Conservation (phyloP, 306 rosid species). For the Trifolium subterraneum region DNA sequence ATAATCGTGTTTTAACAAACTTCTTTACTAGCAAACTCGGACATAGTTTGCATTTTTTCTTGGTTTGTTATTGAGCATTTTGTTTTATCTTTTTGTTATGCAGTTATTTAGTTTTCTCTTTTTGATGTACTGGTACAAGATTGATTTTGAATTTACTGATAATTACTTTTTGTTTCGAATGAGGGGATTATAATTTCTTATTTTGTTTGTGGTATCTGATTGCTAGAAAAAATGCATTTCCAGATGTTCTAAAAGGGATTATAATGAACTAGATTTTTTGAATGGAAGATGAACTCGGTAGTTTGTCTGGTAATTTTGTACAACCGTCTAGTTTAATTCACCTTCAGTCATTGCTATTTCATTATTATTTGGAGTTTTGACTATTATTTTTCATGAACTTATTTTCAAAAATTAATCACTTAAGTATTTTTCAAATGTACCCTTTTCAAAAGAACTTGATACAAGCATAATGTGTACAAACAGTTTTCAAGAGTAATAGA, state of each 20-base stretch:
- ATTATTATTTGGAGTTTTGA: too few species aligned
- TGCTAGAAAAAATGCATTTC: not conserved
- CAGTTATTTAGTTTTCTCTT: not conserved
- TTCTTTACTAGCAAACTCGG: conserved; percentile 12
- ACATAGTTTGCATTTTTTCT: conserved; percentile 21
- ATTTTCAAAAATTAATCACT: too few species aligned
- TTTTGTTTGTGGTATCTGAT: not conserved
- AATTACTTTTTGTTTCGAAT: not conserved
- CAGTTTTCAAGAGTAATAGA: too few species aligned
- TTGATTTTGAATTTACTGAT: conserved; percentile 31
- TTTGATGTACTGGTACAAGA: not conserved
- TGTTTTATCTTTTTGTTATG: not conserved
- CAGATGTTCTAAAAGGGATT: not conserved
- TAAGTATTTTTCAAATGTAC: too few species aligned
- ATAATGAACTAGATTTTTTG: not conserved
- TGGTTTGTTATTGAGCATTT: not conserved
- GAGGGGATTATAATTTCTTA: not conserved
- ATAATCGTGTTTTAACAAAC: not conserved
- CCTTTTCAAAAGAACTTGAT: too few species aligned
- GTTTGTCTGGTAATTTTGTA: not conserved
- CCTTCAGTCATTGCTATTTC: not conserved
- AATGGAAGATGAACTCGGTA: too few species aligned
- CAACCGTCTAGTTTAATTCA: not conserved
- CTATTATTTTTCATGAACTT: too few species aligned
- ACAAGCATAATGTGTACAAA: too few species aligned